Conservation (phyloP, 768 basidiomycete species). For the Tylopilus rubrobrunneus region DNA sequence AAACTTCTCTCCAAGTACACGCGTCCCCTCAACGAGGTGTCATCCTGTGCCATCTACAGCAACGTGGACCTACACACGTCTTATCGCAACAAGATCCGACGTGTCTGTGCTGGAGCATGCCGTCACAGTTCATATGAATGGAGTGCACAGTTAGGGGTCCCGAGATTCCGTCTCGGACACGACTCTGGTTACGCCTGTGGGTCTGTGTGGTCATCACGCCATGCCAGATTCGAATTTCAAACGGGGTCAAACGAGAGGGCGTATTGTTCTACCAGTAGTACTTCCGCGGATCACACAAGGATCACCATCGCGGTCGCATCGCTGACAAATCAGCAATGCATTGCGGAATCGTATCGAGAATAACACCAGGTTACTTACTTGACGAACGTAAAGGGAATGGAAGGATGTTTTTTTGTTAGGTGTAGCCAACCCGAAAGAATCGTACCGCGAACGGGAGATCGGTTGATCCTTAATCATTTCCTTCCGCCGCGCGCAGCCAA, state of each 20-base stretch:
- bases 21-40: background rate
- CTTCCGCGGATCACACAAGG: conserved; percentile 12
- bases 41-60: conserved; percentile 10
- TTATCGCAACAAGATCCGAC: conserved; percentile 18
- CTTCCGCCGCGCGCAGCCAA: background rate
- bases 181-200: background rate
- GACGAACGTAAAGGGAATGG: background rate
- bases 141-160: background rate
- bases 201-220: background rate
- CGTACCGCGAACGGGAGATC: background rate
- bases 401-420: conserved; percentile 1
- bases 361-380: conserved; percentile 21
- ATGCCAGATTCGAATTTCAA: conserved; percentile 1
- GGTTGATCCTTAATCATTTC: background rate
- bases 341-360: conserved; percentile 4
- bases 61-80: conserved; percentile 18
- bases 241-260: background rate
- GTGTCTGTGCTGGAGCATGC: background rate
- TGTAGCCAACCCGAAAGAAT: conserved; percentile 3
- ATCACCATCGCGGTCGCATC: conserved; percentile 6
- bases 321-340: conserved; percentile 5
- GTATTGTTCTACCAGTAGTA: no score
- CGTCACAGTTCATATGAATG: background rate
- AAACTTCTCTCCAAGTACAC: conserved; percentile 1
- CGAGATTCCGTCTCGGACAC: background rate